Percentiles rank a stretch among this genome's conserved stretches.
Conservation (phyloP, 148 eudicot genomes). For the Limonium bicolor region DNA sequence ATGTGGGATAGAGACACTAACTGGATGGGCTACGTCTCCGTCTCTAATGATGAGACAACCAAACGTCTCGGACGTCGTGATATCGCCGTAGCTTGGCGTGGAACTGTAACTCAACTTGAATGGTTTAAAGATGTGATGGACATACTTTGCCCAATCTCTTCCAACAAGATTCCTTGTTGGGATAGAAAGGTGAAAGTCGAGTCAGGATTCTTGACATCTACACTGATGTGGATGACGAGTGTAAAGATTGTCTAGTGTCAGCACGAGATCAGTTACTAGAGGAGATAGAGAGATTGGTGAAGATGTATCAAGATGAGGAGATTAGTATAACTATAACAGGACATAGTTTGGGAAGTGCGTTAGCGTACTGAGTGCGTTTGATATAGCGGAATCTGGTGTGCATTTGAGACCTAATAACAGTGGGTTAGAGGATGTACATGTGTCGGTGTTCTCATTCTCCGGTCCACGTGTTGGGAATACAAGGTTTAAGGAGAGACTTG, state of each 20-base stretch:
- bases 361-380: too few relatives aligned
- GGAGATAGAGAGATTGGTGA: too few relatives aligned
- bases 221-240: too few relatives aligned
- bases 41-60: conserved; percentile 47
- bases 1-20: conserved; percentile 54
- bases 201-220: too few relatives aligned
- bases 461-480: conserved; percentile 39
- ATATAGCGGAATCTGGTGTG: too few relatives aligned
- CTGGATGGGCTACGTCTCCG: conserved; percentile 71
- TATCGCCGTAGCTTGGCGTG: conserved; percentile 52
- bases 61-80: conserved; percentile 49
- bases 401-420: too few relatives aligned
- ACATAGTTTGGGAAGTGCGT: too few relatives aligned
- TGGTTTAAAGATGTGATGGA: conserved; percentile 53
- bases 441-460: conserved; percentile 22
- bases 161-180: conserved; percentile 26
- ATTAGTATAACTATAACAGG: too few relatives aligned
- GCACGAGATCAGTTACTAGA: too few relatives aligned
- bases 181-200: conserved; percentile 26
- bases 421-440: conserved; percentile 15
- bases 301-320: too few relatives aligned
- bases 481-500: conserved; percentile 23
- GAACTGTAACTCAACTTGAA: conserved; percentile 54
- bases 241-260: too few relatives aligned
- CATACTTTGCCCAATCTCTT: conserved; percentile 18